Base-by-base conservation (phyloP, 208 protist genomes). In the Leishmania tarentolae region DNA sequence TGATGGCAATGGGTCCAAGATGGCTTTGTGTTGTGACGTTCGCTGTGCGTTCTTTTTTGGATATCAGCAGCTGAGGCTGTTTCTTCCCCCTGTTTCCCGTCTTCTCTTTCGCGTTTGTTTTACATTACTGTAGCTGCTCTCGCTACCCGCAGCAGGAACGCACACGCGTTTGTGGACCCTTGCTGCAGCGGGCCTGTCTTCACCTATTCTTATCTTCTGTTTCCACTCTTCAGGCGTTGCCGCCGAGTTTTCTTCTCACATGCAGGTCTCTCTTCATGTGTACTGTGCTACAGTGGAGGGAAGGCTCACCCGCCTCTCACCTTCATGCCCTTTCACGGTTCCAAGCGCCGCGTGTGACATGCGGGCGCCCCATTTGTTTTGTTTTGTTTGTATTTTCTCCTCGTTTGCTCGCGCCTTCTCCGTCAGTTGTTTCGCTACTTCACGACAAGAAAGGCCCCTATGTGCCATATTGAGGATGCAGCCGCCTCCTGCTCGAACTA, bases 321-420 rank as follows among this genome's bases (percentile, higher is more conserved):
- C 61, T 57, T 79, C 61, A 75, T 50, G 31, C 66, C 77, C 46
- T 83, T 72, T 79, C 61, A 73, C 75, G 53, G 44, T 44, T n/a
- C 42, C 50, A 42, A n/a, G 40, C 42, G 40, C 42, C 35, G 31
- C 35, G 31, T 35, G 59, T 28, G 57, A 31, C 57, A 63, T 63
- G 57, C 28, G 35, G 31, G 31, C 28, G 40, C 40, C 68, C 35
- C 42, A 46, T n/a, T 24, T 73, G 40, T 70, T 70, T 17, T 70
- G 65, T 24, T 24, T 70, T 70, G 65, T 24, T 24, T n/a, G n/a
- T n/a, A n/a, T n/a, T n/a, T n/a, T n/a, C n/a, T n/a, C n/a, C n/a
- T n/a, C n/a, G n/a, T n/a, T n/a, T n/a, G n/a, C 2, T 47, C 44
- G 68, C 68, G 37, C 24, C 40, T 35, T n/a, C 68, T 73, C 35